These are phyloP conservation scores for Hygrocybe punicea DNA, from an alignment of 768 basidiomycete species.

Conservation along the genomic window DNA sequence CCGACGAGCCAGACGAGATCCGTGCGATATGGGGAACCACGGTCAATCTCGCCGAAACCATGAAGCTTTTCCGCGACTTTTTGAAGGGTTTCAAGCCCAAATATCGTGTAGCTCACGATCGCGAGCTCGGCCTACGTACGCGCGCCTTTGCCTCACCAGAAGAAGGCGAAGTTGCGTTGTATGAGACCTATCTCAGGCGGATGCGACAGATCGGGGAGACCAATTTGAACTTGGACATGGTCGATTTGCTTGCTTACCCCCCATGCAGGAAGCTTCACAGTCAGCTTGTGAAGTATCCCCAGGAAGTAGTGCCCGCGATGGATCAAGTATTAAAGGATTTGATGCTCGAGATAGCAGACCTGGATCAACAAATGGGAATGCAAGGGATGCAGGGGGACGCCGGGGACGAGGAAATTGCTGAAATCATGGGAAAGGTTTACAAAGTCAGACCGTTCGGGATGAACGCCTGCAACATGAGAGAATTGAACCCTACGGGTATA, in stretches of 20 bases:
- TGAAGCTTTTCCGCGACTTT: conserved; percentile 87
- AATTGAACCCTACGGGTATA: conserved; percentile 85
- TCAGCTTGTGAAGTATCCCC: conserved; percentile 90
- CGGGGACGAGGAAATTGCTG: conserved; percentile 82
- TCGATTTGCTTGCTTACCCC: conserved; percentile 84
- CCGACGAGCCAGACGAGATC: conserved; percentile 78
- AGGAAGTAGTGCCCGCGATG: conserved; percentile 96
- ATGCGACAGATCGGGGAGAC: conserved; percentile 93
- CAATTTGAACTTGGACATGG: conserved; percentile 86
- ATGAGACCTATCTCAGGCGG: conserved; percentile 75
- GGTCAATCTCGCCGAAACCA: conserved; percentile 85
- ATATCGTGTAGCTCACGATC: conserved; percentile 73
- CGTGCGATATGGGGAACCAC: conserved; percentile 98
- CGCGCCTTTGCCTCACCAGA: conserved; percentile 54
- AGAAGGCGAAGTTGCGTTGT: conserved; percentile 65
- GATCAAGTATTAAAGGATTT: conserved; percentile 93
- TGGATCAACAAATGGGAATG: conserved; percentile 65
- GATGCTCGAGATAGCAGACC: conserved; percentile 83
- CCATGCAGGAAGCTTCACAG: conserved; percentile 76
- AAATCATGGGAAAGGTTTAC: conserved; percentile 84
- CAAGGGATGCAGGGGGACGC: conserved; percentile 74
- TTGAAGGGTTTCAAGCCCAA: conserved; percentile 90
- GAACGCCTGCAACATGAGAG: conserved; percentile 85
- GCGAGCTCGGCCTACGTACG: conserved; percentile 53
- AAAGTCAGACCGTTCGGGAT: conserved; percentile 92